Conservation (phyloP, 1,284 basidiomycete genomes). For the Neotropicomus parvogracilis region DNA sequence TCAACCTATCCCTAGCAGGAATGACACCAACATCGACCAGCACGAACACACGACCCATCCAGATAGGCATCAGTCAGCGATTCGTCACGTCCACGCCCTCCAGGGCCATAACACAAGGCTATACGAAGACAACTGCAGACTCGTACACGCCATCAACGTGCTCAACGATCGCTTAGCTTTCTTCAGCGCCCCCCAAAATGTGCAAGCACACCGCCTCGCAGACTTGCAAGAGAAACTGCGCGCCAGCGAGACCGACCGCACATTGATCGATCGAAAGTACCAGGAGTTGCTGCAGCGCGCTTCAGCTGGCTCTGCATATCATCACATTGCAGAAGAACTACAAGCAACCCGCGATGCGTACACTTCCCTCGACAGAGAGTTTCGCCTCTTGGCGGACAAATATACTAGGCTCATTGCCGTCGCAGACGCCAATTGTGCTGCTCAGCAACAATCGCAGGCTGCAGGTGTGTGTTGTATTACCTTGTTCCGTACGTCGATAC, state of each 20-base stretch:
- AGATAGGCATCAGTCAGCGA: constrained; percentile 34
- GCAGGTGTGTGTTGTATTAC: constrained; percentile 7
- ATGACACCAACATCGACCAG: no score
- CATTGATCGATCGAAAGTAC: constrained; percentile 21
- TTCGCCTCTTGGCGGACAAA: constrained; percentile 23
- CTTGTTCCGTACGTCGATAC: background rate
- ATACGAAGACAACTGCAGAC: constrained; percentile 48
- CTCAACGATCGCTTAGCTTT: constrained; percentile 32
- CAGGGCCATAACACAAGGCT: constrained; percentile 46
- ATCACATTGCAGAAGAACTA: constrained; percentile 21
- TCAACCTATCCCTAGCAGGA: no score
- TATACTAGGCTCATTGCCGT: constrained; percentile 21
- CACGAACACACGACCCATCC: constrained; percentile 42
- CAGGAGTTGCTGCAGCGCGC: constrained; percentile 22
- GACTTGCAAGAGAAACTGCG: constrained; percentile 28
- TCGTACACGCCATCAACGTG: constrained; percentile 31
- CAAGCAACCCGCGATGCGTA: constrained; percentile 17
- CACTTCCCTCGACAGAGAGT: constrained; percentile 21
- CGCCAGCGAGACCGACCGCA: constrained; percentile 17
- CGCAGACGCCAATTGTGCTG: constrained; percentile 1
- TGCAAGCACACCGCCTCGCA: constrained; percentile 20
- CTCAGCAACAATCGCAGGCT: constrained; percentile 12
- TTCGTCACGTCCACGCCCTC: constrained; percentile 31
- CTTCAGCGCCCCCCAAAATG: constrained; percentile 14
- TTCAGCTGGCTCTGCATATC: constrained; percentile 17